These are phyloP conservation scores for Vitis rupestris DNA, from an alignment of 164 flowering plant genomes.

Conservation along the genomic window DNA sequence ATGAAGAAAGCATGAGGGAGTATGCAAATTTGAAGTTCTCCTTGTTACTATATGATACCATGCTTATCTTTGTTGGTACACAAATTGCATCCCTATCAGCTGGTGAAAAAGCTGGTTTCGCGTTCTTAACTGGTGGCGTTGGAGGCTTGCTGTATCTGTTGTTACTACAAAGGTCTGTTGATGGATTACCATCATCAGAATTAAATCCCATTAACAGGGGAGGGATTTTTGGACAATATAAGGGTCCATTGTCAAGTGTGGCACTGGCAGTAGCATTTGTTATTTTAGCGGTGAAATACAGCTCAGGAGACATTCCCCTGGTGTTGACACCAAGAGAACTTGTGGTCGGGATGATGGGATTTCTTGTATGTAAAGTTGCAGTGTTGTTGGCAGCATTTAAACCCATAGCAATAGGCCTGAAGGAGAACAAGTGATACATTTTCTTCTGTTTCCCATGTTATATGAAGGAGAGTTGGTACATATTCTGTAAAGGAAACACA, in stretches of 20 bases:
- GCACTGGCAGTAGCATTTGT: constrained; percentile 48
- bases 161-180: constrained; percentile 79
- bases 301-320: constrained; percentile 28
- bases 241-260: constrained; percentile 44
- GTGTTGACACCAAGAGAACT: constrained; percentile 59
- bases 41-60: constrained; percentile 63
- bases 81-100: constrained; percentile 33
- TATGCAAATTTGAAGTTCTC: constrained; percentile 76
- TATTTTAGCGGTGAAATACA: constrained; percentile 37
- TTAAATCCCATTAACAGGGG: constrained; percentile 14
- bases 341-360: constrained; percentile 67
- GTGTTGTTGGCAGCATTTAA: constrained; percentile 77
- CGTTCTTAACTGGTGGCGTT: constrained; percentile 69
- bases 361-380: constrained; percentile 75
- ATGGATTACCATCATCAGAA: constrained; percentile 53
- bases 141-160: constrained; percentile 72
- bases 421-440: constrained; percentile 34
- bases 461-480: background rate
- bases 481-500: too few species aligned
- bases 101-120: constrained; percentile 49
- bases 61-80: constrained; percentile 58
- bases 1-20: constrained; percentile 80
- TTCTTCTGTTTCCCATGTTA: background rate
- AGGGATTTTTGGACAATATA: constrained; percentile 29
- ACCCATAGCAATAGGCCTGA: constrained; percentile 41